Conservation (phyloP, 495 filamentous ascomycete species). For the Sphaerosporella brunnea region DNA sequence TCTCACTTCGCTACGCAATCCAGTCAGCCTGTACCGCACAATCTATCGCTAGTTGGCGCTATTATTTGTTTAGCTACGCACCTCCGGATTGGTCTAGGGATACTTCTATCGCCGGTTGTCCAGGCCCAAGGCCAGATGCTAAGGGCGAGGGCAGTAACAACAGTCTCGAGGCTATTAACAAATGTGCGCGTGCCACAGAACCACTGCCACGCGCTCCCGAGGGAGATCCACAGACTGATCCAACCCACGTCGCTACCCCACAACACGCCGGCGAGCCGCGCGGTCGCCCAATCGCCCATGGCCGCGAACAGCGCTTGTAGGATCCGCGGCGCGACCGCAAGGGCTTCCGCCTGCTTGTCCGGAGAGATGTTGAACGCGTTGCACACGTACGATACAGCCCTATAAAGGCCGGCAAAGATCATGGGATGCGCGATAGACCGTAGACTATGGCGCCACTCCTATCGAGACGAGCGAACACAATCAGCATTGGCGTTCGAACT, state of each 20-base stretch:
- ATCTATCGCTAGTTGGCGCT: too few relatives aligned
- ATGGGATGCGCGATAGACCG: conserved; percentile 84
- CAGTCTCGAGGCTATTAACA: conserved; percentile 84
- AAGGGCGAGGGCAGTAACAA: conserved; percentile 62
- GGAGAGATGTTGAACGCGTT: conserved; percentile 33
- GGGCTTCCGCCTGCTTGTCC: conserved; percentile 38
- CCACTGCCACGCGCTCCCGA: conserved; percentile 89
- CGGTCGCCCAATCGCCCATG: conserved; percentile 71
- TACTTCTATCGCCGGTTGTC: neutral
- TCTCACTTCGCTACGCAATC: conserved; percentile 31
- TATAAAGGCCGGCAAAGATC: conserved; percentile 66
- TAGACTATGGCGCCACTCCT: conserved; percentile 90
- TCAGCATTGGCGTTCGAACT: neutral
- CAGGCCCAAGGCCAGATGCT: conserved; percentile 69
- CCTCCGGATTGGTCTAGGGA: neutral
- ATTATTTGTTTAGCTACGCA: neutral
- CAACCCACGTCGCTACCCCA: conserved; percentile 41
- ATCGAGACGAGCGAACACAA: conserved; percentile 3
- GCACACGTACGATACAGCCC: conserved; percentile 36
- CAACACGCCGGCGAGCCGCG: conserved; percentile 55
- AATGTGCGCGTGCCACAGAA: conserved; percentile 86
- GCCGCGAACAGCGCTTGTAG: conserved; percentile 64
- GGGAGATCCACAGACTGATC: conserved; percentile 46
- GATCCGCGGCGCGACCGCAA: conserved; percentile 55
- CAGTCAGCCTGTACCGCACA: conserved; percentile 1